Evolutionary conservation across 2,329 filamentous ascomycete genomes (phyloP).

Genomic region (Fusarium sp.): DNA sequence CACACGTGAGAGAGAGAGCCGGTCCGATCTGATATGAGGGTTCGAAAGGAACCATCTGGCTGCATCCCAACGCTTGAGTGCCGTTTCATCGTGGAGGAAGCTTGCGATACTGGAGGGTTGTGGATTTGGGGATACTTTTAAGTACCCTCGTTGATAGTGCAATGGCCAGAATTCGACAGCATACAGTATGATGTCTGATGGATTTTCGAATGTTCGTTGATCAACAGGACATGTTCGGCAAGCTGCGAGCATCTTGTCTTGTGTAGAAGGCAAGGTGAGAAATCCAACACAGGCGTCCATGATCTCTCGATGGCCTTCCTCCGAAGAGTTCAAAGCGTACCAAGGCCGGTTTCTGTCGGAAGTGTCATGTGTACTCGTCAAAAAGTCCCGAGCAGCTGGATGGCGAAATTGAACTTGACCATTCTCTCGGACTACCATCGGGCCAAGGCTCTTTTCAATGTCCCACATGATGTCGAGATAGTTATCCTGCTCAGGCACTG

Average conservation of each 20-base stretch:
- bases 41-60: neutral
- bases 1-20: fast-evolving
- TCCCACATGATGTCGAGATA: neutral
- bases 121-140: too few species aligned
- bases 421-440: neutral
- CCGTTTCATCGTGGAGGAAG: neutral
- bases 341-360: neutral
- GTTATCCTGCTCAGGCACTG: fast-evolving
- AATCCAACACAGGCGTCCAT: neutral
- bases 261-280: neutral
- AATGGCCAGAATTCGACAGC: neutral
- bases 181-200: neutral
- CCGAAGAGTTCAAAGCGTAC: neutral
- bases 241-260: neutral
- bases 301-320: neutral
- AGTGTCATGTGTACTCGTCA: neutral
- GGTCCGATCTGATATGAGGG: neutral
- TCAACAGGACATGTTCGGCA: neutral
- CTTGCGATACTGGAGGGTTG: fast-evolving
- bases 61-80: neutral
- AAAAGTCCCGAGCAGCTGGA: neutral
- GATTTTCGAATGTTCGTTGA: neutral
- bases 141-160: neutral
- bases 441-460: neutral
- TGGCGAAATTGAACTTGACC: neutral